Evolutionary conservation across 2,329 filamentous ascomycete genomes (phyloP).

Genomic region (Cercospora nicotianae): DNA sequence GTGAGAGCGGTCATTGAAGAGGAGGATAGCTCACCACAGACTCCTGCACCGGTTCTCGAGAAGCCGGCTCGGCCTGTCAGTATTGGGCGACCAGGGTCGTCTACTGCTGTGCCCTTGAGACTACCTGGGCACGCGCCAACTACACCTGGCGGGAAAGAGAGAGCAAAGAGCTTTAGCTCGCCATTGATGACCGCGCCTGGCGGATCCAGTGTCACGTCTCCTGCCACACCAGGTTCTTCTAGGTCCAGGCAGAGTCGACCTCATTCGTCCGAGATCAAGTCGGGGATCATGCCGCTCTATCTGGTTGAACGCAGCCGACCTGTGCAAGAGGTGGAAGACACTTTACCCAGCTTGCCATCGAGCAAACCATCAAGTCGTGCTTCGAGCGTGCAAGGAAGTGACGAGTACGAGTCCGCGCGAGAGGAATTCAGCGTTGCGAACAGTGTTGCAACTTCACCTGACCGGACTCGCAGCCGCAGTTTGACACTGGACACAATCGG

Average conservation of each 20-base stretch:
- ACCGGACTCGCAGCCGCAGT: constrained; percentile 10
- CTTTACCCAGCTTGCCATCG: constrained; percentile 54
- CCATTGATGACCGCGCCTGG: constrained; percentile 10
- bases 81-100: constrained; percentile 28
- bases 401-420: constrained; percentile 46
- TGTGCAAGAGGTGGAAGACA: constrained; percentile 44
- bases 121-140: constrained; percentile 37
- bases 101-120: constrained; percentile 40
- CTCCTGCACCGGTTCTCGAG: constrained; percentile 9
- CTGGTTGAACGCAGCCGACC: constrained; percentile 68
- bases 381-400: constrained; percentile 42
- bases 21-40: background rate
- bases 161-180: constrained; percentile 35
- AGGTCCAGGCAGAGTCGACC: constrained; percentile 28
- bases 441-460: constrained; percentile 24
- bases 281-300: constrained; percentile 61
- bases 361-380: constrained; percentile 47
- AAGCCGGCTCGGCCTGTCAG: constrained; percentile 13
- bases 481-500: constrained; percentile 32
- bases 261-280: constrained; percentile 60
- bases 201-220: constrained; percentile 9
- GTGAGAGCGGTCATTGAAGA: background rate
- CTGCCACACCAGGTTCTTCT: constrained; percentile 27
- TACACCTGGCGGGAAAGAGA: constrained; percentile 27
- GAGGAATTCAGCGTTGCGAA: constrained; percentile 36